These are phyloP conservation scores for Rosa hybrid DNA, from an alignment of 331 rosid species.

Conservation along the genomic window DNA sequence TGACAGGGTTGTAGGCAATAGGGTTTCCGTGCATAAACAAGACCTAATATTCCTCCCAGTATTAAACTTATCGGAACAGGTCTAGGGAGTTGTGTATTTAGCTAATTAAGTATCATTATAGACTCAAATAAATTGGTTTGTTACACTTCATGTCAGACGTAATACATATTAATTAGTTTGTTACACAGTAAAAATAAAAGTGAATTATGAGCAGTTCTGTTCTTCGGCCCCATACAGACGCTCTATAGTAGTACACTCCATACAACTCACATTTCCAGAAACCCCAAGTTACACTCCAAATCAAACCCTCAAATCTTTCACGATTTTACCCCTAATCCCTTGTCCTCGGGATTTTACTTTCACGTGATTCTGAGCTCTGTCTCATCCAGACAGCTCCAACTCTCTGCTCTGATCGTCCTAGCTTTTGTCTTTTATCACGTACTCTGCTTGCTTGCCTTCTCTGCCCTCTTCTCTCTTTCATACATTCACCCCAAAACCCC, in stretches of 20 bases:
- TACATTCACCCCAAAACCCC: background rate
- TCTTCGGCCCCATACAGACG: background rate
- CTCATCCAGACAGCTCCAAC: conserved; percentile 38
- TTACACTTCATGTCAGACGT: no score
- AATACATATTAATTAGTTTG: background rate
- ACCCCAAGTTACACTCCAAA: background rate
- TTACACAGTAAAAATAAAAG: background rate
- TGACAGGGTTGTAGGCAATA: background rate
- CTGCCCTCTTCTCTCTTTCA: background rate
- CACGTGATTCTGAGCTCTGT: conserved; percentile 75
- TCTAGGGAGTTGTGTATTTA: background rate
- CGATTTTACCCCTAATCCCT: background rate
- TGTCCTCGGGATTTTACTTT: conserved; percentile 17
- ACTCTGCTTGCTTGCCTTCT: conserved; percentile 22
- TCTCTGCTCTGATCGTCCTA: background rate
- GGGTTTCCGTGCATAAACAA: background rate
- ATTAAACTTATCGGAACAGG: background rate
- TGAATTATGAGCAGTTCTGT: background rate
- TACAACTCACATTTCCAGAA: background rate
- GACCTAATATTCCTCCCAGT: background rate
- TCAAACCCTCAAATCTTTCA: background rate
- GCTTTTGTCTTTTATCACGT: conserved; percentile 44
- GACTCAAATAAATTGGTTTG: no score
- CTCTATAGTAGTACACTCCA: no score
- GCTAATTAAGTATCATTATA: background rate